phyloP scores from a whole-genome alignment of 805 yeast species.

The Groenewaldozyma salmanticensis region DNA sequence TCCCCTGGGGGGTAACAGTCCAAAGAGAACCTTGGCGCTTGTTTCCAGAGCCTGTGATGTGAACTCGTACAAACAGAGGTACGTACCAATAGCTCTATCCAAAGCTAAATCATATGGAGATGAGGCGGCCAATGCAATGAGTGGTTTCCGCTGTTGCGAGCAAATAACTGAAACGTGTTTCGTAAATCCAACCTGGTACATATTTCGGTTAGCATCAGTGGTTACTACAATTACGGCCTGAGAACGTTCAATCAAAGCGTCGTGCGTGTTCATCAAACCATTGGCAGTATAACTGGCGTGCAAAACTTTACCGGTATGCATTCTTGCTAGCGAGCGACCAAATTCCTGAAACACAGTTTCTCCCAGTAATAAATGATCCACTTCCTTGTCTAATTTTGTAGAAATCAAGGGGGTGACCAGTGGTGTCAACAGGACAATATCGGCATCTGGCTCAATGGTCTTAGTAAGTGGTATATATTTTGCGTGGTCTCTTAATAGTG shows the following conservation, averaged over 20 bases:
- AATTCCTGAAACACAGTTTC: conserved; percentile 31
- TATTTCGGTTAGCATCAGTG: conserved; percentile 49
- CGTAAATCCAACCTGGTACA: conserved; percentile 53
- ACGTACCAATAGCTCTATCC: conserved; percentile 43
- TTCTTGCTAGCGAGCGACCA: conserved; percentile 37
- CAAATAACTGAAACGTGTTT: conserved; percentile 48
- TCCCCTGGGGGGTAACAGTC: conserved; percentile 42
- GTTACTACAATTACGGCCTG: conserved; percentile 37
- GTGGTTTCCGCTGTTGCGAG: conserved; percentile 39
- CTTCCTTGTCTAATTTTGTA: conserved; percentile 27
- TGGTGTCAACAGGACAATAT: conserved; percentile 28
- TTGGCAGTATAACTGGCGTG: conserved; percentile 47
- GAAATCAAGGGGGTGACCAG: conserved; percentile 31
- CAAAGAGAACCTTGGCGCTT: conserved; percentile 44
- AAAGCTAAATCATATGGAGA: conserved; percentile 55
- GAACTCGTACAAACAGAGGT: conserved; percentile 53
- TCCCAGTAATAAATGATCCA: conserved; percentile 40
- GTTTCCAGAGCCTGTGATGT: conserved; percentile 42
- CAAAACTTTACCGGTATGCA: conserved; percentile 37
- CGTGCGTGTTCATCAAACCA: conserved; percentile 47
- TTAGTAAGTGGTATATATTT: conserved; percentile 35
- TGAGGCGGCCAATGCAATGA: conserved; percentile 50
- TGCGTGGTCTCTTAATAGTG: conserved; percentile 45
- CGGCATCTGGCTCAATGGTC: conserved; percentile 27
- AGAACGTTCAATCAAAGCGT: conserved; percentile 41